phyloP scores from a whole-genome alignment of 352 stramenopile species.

The Globisporangium recalcitrans region DNA sequence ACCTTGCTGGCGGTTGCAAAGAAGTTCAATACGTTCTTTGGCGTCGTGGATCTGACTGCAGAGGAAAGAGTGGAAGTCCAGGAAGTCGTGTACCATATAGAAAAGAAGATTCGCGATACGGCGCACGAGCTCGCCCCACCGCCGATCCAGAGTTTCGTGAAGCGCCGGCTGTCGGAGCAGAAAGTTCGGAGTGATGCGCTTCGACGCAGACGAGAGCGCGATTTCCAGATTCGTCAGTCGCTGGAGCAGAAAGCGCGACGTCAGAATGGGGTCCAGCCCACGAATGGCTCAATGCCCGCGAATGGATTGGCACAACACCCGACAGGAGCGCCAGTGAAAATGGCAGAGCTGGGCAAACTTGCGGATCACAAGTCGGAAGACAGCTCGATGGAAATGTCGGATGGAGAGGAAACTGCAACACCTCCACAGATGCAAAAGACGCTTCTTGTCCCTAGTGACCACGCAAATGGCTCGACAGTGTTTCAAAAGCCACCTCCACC shows the following conservation, averaged over 20 bases:
- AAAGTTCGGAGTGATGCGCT: slow-evolving; percentile 68
- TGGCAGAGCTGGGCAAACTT: slow-evolving; percentile 13
- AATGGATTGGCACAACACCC: slow-evolving; percentile 18
- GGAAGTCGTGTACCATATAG: slow-evolving; percentile 59
- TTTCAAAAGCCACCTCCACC: slow-evolving; percentile 15
- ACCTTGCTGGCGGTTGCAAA: slow-evolving; percentile 61
- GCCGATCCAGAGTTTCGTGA: slow-evolving; percentile 83
- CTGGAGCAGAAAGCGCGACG: slow-evolving; percentile 38
- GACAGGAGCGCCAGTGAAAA: slow-evolving; percentile 11
- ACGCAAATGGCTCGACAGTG: neutral
- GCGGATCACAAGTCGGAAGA: slow-evolving; percentile 23
- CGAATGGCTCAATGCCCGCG: slow-evolving; percentile 5
- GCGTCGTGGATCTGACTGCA: slow-evolving; percentile 33
- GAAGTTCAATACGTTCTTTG: slow-evolving; percentile 79
- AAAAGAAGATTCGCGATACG: slow-evolving; percentile 43
- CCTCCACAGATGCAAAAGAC: slow-evolving; percentile 8
- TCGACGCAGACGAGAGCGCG: slow-evolving; percentile 64
- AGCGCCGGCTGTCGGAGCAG: slow-evolving; percentile 69
- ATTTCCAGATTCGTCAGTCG: slow-evolving; percentile 60
- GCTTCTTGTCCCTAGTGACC: slow-evolving; percentile 1
- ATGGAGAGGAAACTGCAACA: slow-evolving; percentile 30
- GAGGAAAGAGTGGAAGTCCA: slow-evolving; percentile 62
- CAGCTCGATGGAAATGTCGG: slow-evolving; percentile 70
- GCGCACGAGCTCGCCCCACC: slow-evolving; percentile 48
- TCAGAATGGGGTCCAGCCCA: slow-evolving; percentile 12